phyloP scores from a whole-genome alignment of 129 eudicot genomes.

The Escallonia rubra region DNA sequence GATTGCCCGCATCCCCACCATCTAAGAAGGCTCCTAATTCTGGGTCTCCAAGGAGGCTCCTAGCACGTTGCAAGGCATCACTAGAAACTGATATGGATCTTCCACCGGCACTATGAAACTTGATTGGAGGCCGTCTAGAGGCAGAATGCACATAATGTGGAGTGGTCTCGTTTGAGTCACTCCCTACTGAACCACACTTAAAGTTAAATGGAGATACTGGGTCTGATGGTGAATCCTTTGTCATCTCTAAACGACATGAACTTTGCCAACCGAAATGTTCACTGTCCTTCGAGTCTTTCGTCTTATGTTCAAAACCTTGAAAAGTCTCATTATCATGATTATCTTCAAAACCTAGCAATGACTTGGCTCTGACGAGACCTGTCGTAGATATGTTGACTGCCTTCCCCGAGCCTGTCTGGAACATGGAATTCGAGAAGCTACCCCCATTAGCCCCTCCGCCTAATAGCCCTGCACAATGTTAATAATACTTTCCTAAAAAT shows the following conservation, averaged over 20 bases:
- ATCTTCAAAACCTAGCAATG: constrained; percentile 62
- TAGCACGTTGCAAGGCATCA: constrained; percentile 87
- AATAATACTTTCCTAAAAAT: not conserved
- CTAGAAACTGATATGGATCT: constrained; percentile 83
- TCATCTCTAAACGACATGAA: constrained; percentile 12
- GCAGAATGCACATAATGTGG: constrained; percentile 25
- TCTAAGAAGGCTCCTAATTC: constrained; percentile 51
- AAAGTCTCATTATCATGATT: constrained; percentile 25
- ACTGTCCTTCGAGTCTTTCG: constrained; percentile 20
- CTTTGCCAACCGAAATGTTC: constrained; percentile 18
- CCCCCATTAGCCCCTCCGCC: constrained; percentile 27
- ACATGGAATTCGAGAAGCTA: constrained; percentile 33
- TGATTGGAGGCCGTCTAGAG: constrained; percentile 55
- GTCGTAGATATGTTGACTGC: constrained; percentile 56
- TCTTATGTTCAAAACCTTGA: constrained; percentile 25
- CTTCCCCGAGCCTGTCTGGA: constrained; percentile 85
- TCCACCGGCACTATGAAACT: constrained; percentile 94
- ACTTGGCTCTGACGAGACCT: constrained; percentile 70
- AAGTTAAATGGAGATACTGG: constrained; percentile 21
- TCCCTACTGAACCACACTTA: constrained; percentile 23
- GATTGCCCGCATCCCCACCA: constrained; percentile 42
- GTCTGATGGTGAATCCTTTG: constrained; percentile 19
- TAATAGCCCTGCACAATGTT: constrained; percentile 32
- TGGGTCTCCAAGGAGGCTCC: constrained; percentile 79
- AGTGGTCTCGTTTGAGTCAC: constrained; percentile 26